Conservation (phyloP, 2,329 filamentous ascomycete genomes). For the Colletotrichum kahawae region DNA sequence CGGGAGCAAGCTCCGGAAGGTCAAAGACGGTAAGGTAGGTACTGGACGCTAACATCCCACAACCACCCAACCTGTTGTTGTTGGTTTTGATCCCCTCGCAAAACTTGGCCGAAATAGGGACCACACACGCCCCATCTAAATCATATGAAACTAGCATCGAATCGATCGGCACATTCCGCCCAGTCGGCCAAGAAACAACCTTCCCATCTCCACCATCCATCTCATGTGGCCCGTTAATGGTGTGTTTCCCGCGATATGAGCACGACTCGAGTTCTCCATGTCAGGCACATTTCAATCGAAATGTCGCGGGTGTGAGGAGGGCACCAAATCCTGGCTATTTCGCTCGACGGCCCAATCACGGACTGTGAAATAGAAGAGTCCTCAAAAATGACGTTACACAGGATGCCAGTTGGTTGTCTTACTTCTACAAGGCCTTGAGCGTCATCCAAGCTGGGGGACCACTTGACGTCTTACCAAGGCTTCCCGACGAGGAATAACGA, state of each 20-base stretch:
- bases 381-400: neutral
- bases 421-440: neutral
- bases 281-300: neutral
- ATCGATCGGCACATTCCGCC: neutral
- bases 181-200: neutral
- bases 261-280: neutral
- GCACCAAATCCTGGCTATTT: neutral
- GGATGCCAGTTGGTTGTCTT: neutral
- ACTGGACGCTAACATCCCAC: neutral
- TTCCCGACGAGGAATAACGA: neutral
- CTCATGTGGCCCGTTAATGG: neutral
- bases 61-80: neutral
- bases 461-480: neutral
- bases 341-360: neutral
- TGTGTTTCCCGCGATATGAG: neutral
- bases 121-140: neutral
- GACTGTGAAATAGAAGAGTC: neutral
- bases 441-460: neutral
- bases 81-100: neutral
- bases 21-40: too few relatives aligned
- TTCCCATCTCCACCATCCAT: neutral
- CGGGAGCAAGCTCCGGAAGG: constrained; percentile 5
- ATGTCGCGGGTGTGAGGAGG: neutral
- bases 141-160: neutral
- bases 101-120: neutral